phyloP scores from a whole-genome alignment of 306 rosid genomes.

The Begonia loranthoides region DNA sequence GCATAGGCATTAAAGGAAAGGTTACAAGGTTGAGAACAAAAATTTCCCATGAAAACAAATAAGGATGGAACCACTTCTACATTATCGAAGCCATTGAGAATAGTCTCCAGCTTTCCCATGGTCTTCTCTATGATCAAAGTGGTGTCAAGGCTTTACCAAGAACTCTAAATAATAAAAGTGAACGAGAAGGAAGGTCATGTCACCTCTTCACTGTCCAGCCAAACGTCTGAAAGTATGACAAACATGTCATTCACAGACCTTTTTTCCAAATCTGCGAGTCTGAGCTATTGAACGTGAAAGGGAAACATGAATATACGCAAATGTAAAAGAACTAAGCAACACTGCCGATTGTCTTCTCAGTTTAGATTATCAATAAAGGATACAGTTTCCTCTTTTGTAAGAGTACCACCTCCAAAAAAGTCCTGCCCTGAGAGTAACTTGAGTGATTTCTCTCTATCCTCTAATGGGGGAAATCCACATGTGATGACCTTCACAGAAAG shows the following conservation, averaged over 20 bases:
- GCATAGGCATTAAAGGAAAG: constrained; percentile 60
- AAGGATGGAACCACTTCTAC: constrained; percentile 77
- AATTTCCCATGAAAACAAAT: constrained; percentile 94
- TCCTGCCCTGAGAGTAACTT: constrained; percentile 57
- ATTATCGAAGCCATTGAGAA: constrained; percentile 64
- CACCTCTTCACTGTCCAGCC: constrained; percentile 93
- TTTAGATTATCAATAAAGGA: constrained; percentile 12
- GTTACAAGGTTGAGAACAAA: constrained; percentile 77
- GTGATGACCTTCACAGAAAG: constrained; percentile 49
- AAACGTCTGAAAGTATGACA: constrained; percentile 73
- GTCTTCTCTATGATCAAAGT: constrained; percentile 54
- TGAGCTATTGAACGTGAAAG: constrained; percentile 48
- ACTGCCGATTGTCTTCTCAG: background rate
- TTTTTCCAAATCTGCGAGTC: constrained; percentile 61
- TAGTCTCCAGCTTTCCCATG: constrained; percentile 57
- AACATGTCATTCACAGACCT: constrained; percentile 73
- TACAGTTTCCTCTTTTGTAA: constrained; percentile 74
- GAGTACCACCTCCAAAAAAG: constrained; percentile 54
- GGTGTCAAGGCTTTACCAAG: constrained; percentile 18
- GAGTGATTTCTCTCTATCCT: constrained; percentile 67
- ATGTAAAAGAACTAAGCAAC: background rate
- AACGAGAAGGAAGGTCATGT: constrained; percentile 7
- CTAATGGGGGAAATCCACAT: constrained; percentile 90
- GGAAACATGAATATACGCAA: constrained; percentile 9
- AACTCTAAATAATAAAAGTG: constrained; percentile 3